Conservation (phyloP, 1,284 basidiomycete species). For the Pholiota adiposa region DNA sequence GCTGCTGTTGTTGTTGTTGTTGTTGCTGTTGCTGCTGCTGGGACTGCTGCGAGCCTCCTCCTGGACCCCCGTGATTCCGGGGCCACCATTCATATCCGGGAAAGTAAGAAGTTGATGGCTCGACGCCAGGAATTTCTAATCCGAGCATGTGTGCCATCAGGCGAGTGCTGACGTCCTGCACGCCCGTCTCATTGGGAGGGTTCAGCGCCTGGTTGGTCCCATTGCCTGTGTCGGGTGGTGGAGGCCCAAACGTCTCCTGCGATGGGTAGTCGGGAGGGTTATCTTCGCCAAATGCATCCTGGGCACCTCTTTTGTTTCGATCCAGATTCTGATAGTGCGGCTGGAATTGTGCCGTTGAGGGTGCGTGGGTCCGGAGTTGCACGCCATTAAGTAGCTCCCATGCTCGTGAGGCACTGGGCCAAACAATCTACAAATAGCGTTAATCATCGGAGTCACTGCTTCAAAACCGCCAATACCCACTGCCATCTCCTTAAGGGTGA, state of each 20-base stretch:
- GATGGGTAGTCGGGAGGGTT: conserved; percentile 50
- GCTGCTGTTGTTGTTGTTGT: conserved; percentile 18
- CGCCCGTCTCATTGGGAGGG: conserved; percentile 41
- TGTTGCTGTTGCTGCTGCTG: conserved; percentile 18
- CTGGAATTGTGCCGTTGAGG: conserved; percentile 33
- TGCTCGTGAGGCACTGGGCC: conserved; percentile 77
- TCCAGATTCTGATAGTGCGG: conserved; percentile 34
- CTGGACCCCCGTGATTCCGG: conserved; percentile 35
- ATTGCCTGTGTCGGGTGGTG: conserved; percentile 23
- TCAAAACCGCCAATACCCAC: conserved; percentile 39
- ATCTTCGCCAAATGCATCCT: conserved; percentile 67
- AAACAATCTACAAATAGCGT: conserved; percentile 45
- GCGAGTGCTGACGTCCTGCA: conserved; percentile 60
- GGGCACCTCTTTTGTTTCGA: conserved; percentile 63
- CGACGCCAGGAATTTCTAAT: conserved; percentile 60
- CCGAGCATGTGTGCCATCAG: conserved; percentile 77
- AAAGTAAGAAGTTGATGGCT: conserved; percentile 65
- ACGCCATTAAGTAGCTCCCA: conserved; percentile 75
- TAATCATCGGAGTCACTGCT: conserved; percentile 9
- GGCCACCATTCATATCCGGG: conserved; percentile 82
- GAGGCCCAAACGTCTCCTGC: conserved; percentile 44
- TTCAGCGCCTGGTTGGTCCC: conserved; percentile 14
- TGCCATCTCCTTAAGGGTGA: conserved; percentile 73
- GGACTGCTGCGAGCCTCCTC: conserved; percentile 18
- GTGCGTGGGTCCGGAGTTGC: conserved; percentile 54